phyloP scores from a whole-genome alignment of 202 grass and related monocot genomes.

The Miscanthus sacchariflorus region DNA sequence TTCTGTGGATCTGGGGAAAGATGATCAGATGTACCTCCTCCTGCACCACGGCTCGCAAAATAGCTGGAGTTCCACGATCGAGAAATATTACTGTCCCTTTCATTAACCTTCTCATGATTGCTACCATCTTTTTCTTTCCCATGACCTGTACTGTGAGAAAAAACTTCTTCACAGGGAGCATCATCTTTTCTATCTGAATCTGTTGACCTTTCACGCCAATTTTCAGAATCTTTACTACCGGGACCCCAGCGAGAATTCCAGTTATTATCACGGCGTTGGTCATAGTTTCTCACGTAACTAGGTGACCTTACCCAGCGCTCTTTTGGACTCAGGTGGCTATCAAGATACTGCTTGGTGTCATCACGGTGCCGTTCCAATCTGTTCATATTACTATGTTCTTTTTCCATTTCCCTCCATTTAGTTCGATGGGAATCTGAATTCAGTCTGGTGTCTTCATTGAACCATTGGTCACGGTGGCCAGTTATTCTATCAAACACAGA shows the following conservation, averaged over 20 bases:
- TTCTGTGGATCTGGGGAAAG: constrained; percentile 49
- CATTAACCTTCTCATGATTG: constrained; percentile 68
- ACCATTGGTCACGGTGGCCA: constrained; percentile 59
- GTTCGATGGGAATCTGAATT: constrained; percentile 58
- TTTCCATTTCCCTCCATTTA: constrained; percentile 68
- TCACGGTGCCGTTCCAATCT: constrained; percentile 57
- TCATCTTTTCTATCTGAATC: constrained; percentile 70
- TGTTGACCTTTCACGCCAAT: constrained; percentile 70
- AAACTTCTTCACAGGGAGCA: constrained; percentile 48
- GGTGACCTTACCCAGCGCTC: constrained; percentile 56
- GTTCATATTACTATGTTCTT: constrained; percentile 61
- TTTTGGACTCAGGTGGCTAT: constrained; percentile 52
- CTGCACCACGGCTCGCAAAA: constrained; percentile 56
- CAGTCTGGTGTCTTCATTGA: constrained; percentile 74
- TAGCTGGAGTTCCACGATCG: constrained; percentile 84
- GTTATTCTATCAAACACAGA: constrained; percentile 65
- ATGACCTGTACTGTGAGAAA: constrained; percentile 44
- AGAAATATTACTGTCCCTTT: constrained; percentile 79
- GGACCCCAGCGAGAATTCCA: constrained; percentile 75
- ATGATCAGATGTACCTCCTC: constrained; percentile 61
- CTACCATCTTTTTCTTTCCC: constrained; percentile 60
- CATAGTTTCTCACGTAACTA: constrained; percentile 59
- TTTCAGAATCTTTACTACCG: constrained; percentile 71
- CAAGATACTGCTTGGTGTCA: constrained; percentile 57
- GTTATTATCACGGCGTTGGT: constrained; percentile 70